phyloP scores from a whole-genome alignment of 768 basidiomycete genomes.

The Boletus patriciae region DNA sequence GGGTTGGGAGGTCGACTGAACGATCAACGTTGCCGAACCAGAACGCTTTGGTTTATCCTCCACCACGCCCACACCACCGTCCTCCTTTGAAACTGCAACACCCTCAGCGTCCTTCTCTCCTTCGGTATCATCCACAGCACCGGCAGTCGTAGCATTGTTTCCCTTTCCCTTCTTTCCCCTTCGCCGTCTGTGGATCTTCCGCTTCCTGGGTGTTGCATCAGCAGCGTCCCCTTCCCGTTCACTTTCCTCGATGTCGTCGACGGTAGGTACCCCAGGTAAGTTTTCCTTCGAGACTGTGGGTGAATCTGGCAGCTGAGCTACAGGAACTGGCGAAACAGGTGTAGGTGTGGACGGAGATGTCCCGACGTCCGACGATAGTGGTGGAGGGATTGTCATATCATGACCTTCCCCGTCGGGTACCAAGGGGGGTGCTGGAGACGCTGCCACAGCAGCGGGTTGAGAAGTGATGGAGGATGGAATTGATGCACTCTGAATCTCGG shows the following conservation, averaged over 20 bases:
- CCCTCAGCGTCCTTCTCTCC: slow-evolving; percentile 28
- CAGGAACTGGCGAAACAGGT: not conserved
- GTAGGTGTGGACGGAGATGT: not conserved
- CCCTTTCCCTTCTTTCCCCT: slow-evolving; percentile 57
- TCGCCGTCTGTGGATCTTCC: slow-evolving; percentile 39
- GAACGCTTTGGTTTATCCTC: slow-evolving; percentile 17
- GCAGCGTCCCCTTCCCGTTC: slow-evolving; percentile 50
- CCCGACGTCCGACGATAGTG: not conserved
- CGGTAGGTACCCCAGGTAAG: slow-evolving; percentile 1
- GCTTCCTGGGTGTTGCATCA: slow-evolving; percentile 45
- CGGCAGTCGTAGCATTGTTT: slow-evolving; percentile 12
- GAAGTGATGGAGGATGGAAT: not conserved
- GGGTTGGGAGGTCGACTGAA: slow-evolving; percentile 23
- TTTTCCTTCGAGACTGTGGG: slow-evolving; percentile 7
- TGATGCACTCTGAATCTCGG: not conserved
- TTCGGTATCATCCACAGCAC: slow-evolving; percentile 23
- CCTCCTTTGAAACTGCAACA: slow-evolving; percentile 37
- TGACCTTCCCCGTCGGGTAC: not conserved
- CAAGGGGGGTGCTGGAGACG: not conserved
- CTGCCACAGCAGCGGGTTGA: not conserved
- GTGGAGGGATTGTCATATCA: not conserved
- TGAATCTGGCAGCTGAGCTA: slow-evolving; percentile 6
- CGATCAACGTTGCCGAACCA: slow-evolving; percentile 21
- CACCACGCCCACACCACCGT: slow-evolving; percentile 25
- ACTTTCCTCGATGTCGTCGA: slow-evolving; percentile 54